These are phyloP conservation scores for Leccinum obscurum DNA, from an alignment of 768 basidiomycete genomes.

Conservation along the genomic window DNA sequence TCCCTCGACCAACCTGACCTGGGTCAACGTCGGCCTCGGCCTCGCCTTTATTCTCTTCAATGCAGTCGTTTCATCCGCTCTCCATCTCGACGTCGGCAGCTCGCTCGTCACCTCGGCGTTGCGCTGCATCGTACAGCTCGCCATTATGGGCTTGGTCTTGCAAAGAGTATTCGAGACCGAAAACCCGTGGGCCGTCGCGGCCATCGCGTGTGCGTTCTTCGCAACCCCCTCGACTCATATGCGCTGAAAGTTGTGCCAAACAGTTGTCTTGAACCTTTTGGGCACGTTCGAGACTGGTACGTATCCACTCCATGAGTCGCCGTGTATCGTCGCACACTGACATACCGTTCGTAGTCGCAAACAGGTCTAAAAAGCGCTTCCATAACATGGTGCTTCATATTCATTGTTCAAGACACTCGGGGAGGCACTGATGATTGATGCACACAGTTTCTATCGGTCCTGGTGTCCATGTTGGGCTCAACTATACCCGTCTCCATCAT, in stretches of 20 bases:
- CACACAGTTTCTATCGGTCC: slow-evolving; percentile 57
- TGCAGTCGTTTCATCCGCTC: slow-evolving; percentile 58
- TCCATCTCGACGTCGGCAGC: slow-evolving; percentile 67
- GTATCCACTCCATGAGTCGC: slow-evolving; percentile 18
- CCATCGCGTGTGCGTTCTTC: slow-evolving; percentile 62
- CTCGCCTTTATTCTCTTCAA: slow-evolving; percentile 77
- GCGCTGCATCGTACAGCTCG: slow-evolving; percentile 78
- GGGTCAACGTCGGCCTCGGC: slow-evolving; percentile 75
- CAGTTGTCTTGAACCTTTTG: slow-evolving; percentile 70
- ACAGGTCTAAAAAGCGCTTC: slow-evolving; percentile 76
- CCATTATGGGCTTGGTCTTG: slow-evolving; percentile 67
- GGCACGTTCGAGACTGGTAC: slow-evolving; percentile 77
- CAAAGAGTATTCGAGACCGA: slow-evolving; percentile 75
- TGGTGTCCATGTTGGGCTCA: slow-evolving; percentile 69
- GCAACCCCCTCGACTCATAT: not conserved
- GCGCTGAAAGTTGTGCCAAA: not conserved
- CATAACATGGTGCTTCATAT: slow-evolving; percentile 61
- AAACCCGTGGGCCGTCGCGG: slow-evolving; percentile 71
- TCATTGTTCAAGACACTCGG: not conserved
- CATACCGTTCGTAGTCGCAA: slow-evolving; percentile 51
- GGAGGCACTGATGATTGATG: slow-evolving; percentile 10
- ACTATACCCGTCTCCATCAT: slow-evolving; percentile 80
- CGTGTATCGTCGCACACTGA: not conserved
- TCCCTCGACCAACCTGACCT: slow-evolving; percentile 44
- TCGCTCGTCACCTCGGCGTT: slow-evolving; percentile 69